Evolutionary conservation across 352 stramenopile genomes (phyloP), one percentile per base, ranked within the genome.

Genomic region (Phytophthora tentaculata): DNA sequence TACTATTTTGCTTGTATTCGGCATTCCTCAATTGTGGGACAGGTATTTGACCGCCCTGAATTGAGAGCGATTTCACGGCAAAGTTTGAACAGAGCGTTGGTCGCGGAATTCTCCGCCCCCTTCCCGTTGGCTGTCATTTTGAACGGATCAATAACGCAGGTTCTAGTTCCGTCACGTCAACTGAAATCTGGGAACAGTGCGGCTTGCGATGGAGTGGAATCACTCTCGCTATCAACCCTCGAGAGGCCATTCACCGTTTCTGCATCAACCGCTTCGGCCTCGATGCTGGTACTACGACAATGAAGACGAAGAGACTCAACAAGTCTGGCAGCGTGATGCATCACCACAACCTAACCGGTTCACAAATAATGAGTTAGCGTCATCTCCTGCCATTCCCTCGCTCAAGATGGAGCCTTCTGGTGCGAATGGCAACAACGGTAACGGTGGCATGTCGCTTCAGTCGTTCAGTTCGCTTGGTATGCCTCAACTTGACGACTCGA

Each of bases 121-220:
- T 56, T 70, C 56, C 52, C 61, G 44, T 61, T 23, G 32, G 14
- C 47, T 32, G 29, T 55, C 41, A 47, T 50, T 66, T 48, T 20
- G 44, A 24, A n/a, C n/a, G 56, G 45, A 45, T 58, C 53, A 48
- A 52, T 5, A 54, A 19, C 37, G 23, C 50, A 47, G 28, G 48
- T 60, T 70, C 60, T 20, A 43, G 56, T 56, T 69, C 61, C 61
- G 61, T 67, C 67, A 69, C 60, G 49, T 49, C 43, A 67, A 54
- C 52, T 69, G 49, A 56, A 69, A 68, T 78, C 73, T 80, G 73
- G 69, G 73, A 80, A 80, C 51, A 75, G 73, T 66, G 37, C 22
- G 35, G 37, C 41, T 44, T 23, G n/a, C 37, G 19, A 80, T 80
- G 73, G 73, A 80, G 56, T 80, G 73, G 73, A 69, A 56, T 56